Conservation (phyloP, 176 grass and related monocot genomes). For the Ensete glaucum region DNA sequence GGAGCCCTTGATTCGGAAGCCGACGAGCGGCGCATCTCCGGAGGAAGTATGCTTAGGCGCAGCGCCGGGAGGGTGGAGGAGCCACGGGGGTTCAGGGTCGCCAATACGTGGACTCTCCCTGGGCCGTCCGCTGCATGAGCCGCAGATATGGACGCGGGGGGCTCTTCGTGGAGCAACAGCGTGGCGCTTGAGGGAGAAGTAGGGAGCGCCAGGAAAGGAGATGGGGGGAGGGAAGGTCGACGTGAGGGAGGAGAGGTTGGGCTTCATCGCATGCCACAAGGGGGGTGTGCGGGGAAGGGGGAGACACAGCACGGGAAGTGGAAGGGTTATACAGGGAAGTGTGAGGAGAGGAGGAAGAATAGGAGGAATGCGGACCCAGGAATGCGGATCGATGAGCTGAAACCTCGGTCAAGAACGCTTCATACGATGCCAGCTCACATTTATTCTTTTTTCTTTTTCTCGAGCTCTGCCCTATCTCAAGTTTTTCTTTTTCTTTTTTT, state of each 20-base stretch:
- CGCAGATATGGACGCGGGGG: neutral
- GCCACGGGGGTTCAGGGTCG: conserved; percentile 2
- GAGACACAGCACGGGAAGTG: neutral
- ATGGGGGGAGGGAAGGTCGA: neutral
- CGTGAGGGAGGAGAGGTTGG: neutral
- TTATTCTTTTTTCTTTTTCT: too few relatives aligned
- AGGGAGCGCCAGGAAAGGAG: neutral
- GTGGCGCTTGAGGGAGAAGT: neutral
- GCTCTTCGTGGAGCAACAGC: neutral
- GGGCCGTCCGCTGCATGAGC: neutral
- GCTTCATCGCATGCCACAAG: neutral
- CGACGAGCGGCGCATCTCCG: neutral
- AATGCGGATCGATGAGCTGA: neutral
- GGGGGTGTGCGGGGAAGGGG: neutral
- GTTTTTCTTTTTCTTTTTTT: too few relatives aligned
- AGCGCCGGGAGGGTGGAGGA: conserved; percentile 1
- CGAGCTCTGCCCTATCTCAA: too few relatives aligned
- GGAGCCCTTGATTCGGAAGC: neutral
- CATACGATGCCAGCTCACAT: too few relatives aligned
- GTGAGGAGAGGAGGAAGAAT: too few relatives aligned
- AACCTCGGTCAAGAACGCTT: too few relatives aligned
- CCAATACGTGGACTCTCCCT: neutral
- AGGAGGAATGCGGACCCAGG: too few relatives aligned
- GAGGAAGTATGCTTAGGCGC: neutral
- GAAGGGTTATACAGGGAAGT: neutral